Evolutionary conservation across 805 yeast species (phyloP).

Genomic region (Naumovozyma castellii): DNA sequence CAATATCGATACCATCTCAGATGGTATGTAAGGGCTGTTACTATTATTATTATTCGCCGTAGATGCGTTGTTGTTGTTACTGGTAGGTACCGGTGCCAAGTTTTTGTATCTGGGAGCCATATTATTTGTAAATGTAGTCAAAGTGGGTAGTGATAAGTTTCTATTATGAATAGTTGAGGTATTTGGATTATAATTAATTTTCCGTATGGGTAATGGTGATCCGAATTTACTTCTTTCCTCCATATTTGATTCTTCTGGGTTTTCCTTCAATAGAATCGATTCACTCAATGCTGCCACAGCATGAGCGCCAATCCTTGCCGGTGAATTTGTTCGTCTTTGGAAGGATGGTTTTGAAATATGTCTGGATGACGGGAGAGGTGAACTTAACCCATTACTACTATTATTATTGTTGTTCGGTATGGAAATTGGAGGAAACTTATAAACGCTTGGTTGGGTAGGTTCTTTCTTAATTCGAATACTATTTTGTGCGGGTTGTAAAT

Average conservation of each 20-base stretch:
- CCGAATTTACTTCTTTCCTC: neutral
- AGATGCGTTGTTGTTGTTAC: neutral
- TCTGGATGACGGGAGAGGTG: slow-evolving; percentile 5
- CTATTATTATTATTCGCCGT: neutral
- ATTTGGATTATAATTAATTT: neutral
- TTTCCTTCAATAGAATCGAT: slow-evolving; percentile 18
- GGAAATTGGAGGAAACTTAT: slow-evolving; percentile 16
- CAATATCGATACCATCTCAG: slow-evolving; percentile 17
- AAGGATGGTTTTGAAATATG: slow-evolving; percentile 2
- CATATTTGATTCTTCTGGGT: neutral
- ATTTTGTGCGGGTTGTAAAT: neutral
- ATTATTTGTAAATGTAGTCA: slow-evolving; percentile 6
- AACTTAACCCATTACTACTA: neutral
- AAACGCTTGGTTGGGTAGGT: slow-evolving; percentile 6
- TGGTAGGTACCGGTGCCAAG: neutral
- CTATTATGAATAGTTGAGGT: slow-evolving; percentile 9
- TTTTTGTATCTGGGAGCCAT: no score
- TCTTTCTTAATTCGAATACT: slow-evolving; percentile 2
- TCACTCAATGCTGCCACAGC: slow-evolving; percentile 48
- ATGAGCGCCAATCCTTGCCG: slow-evolving; percentile 63
- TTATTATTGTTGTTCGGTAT: no score
- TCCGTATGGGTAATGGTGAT: slow-evolving; percentile 2
- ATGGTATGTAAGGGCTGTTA: slow-evolving; percentile 1
- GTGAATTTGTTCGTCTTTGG: slow-evolving; percentile 43
- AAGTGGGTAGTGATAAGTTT: slow-evolving; percentile 17